Evolutionary conservation across 371 early-diverging fungal genomes (phyloP).

Genomic region (Mortierella sp.): DNA sequence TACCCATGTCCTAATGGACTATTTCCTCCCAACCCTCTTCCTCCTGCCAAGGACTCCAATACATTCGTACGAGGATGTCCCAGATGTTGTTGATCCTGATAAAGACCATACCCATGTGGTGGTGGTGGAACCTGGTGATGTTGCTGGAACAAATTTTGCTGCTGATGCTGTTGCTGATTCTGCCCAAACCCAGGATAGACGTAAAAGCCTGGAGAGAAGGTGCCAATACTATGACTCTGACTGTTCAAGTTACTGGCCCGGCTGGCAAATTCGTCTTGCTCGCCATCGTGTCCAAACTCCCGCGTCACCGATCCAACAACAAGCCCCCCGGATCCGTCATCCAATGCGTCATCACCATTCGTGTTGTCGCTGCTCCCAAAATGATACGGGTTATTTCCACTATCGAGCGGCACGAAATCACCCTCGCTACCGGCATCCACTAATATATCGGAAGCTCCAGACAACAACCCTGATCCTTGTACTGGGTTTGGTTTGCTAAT

Average conservation of each 20-base stretch:
- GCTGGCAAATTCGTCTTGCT: not conserved
- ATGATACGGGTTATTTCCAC: slow-evolving; percentile 9
- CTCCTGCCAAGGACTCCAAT: slow-evolving; percentile 9
- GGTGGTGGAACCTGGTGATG: slow-evolving; percentile 15
- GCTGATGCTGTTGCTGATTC: slow-evolving; percentile 13
- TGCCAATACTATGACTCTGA: not conserved
- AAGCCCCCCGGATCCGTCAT: not conserved
- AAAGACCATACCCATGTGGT: slow-evolving; percentile 30
- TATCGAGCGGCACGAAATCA: slow-evolving; percentile 8
- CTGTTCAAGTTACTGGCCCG: not conserved
- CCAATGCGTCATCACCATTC: not conserved
- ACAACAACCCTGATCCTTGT: slow-evolving; percentile 2
- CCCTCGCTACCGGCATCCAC: slow-evolving; percentile 1
- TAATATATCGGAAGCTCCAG: not conserved
- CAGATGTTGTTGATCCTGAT: slow-evolving; percentile 32
- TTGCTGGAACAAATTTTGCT: slow-evolving; percentile 3
- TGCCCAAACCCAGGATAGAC: slow-evolving; percentile 31
- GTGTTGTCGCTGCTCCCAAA: slow-evolving; percentile 13
- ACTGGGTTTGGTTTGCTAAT: slow-evolving; percentile 28
- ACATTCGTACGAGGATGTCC: slow-evolving; percentile 12
- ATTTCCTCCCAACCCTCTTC: no score
- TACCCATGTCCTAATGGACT: slow-evolving; percentile 17
- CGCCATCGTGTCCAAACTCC: not conserved
- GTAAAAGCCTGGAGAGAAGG: slow-evolving; percentile 33
- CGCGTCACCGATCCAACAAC: no score